Evolutionary conservation across 2,329 filamentous ascomycete genomes (phyloP).

Genomic region (Exophiala lecanii-corni): DNA sequence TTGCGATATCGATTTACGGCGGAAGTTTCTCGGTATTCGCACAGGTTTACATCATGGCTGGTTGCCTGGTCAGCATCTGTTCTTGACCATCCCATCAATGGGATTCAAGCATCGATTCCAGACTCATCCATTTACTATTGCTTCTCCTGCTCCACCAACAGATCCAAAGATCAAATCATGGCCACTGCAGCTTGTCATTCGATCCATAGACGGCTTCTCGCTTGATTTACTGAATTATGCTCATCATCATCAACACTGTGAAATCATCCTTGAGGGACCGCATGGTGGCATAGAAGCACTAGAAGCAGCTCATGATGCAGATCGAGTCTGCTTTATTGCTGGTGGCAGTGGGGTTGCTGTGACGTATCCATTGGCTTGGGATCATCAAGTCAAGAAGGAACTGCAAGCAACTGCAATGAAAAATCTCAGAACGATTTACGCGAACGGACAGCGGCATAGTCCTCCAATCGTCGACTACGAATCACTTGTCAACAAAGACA

Average conservation of each 20-base stretch:
- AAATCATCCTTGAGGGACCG: slow-evolving; percentile 58
- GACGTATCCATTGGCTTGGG: slow-evolving; percentile 52
- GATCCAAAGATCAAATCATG: slow-evolving; percentile 35
- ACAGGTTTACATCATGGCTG: slow-evolving; percentile 48
- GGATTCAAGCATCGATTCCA: slow-evolving; percentile 52
- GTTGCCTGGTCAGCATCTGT: slow-evolving; percentile 60
- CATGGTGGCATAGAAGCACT: slow-evolving; percentile 58
- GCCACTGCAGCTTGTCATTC: slow-evolving; percentile 51
- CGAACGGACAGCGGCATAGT: slow-evolving; percentile 9
- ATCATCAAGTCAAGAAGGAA: slow-evolving; percentile 9
- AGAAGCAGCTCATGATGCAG: slow-evolving; percentile 46
- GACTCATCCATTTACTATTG: slow-evolving; percentile 64
- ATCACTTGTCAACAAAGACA: slow-evolving; percentile 1
- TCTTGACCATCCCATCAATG: slow-evolving; percentile 55
- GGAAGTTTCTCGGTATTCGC: slow-evolving; percentile 23
- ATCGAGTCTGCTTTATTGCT: slow-evolving; percentile 53
- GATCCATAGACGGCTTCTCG: slow-evolving; percentile 58
- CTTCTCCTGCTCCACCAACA: slow-evolving; percentile 39
- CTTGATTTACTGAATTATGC: slow-evolving; percentile 51
- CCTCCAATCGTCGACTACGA: slow-evolving; percentile 6
- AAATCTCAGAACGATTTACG: slow-evolving; percentile 17
- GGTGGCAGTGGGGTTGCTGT: slow-evolving; percentile 64
- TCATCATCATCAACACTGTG: slow-evolving; percentile 38
- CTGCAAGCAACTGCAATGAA: slow-evolving; percentile 12
- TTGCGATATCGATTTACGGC: slow-evolving; percentile 16